phyloP scores from a whole-genome alignment of 2,329 filamentous ascomycete species.

The Trichophyton simii region DNA sequence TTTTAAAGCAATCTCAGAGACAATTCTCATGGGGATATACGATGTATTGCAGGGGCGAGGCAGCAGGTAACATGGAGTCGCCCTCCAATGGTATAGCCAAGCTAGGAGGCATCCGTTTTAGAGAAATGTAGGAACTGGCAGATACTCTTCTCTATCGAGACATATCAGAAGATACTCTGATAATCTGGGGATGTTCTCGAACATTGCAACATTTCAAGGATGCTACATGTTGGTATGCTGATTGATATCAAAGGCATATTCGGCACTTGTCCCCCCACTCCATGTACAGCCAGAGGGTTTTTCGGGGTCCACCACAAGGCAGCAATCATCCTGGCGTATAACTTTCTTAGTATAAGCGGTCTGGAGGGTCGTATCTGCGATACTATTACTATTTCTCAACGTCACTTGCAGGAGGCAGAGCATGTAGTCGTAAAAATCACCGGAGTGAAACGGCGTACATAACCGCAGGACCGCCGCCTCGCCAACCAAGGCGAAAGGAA shows the following conservation, averaged over 20 bases:
- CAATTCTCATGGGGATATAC: background rate
- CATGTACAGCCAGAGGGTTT: background rate
- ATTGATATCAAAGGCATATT: background rate
- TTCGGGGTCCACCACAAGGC: background rate
- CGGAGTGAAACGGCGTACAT: background rate
- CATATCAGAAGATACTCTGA: background rate
- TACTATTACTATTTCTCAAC: background rate
- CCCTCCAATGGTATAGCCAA: background rate
- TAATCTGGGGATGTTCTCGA: background rate
- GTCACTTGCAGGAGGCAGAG: background rate
- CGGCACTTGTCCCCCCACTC: background rate
- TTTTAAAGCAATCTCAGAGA: background rate
- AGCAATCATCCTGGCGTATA: conserved; percentile 1
- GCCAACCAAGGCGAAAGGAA: background rate
- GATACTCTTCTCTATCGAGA: background rate
- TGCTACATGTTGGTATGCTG: background rate
- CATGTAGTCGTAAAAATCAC: background rate
- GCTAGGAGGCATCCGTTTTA: background rate
- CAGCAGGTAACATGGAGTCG: background rate
- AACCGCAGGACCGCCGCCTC: background rate
- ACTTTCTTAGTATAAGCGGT: background rate
- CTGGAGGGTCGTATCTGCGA: background rate
- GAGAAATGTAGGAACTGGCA: background rate
- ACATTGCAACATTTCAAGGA: background rate
- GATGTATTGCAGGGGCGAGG: background rate